Base-by-base conservation (phyloP, 2,329 filamentous ascomycete genomes). In the Intubia oerlemansii region DNA sequence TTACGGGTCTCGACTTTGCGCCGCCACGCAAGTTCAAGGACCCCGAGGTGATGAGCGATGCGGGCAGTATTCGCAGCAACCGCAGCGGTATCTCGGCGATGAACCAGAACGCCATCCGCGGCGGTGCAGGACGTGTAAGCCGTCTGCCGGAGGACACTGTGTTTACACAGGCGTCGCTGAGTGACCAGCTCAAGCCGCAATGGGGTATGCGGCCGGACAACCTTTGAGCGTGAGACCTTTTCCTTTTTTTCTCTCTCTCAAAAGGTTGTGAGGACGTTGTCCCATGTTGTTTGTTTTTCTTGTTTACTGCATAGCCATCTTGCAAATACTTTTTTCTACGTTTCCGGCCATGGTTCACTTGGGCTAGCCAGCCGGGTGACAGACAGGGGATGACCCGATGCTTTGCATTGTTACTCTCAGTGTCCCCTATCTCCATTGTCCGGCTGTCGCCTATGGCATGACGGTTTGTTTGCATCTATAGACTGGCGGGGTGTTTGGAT, bases 41-140 rank as follows among this genome's bases (percentile, higher is more conserved):
- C 17, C 44, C 46, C 4, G 65, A 71, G 34, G 53, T 42, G 22
- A 62, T 60, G 55, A 76, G 69, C 40, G 71, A 77, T 34, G 57
- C 69, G 1, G 71, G 71, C 32, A 74, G 68, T 42, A 71, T 76
- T 39, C 53, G 56, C 33, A 79, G 78, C 50, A 80, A 79, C 54
- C 64, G 69, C 28, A 80, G 71, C 24, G 81, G 77, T 28, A 71
- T 91, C 41, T 90, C 80, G 5, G 59, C 67, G 4, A 53, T 62
- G 29, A 66, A 82, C 44, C 53, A 68, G 29, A 57, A 69, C 35
- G 75, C 79, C 41, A 71, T 92, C 41, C 77, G 82, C 38, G 65
- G 56, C 32, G 84, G 84, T 38, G 82, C 81, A 25, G 85, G 90
- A 43, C 77, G 84, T 36, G 68, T 93, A 38, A 88, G 79, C 45